Base-by-base conservation (phyloP, 2,329 filamentous ascomycete genomes). In the Diaporthe longicolla region DNA sequence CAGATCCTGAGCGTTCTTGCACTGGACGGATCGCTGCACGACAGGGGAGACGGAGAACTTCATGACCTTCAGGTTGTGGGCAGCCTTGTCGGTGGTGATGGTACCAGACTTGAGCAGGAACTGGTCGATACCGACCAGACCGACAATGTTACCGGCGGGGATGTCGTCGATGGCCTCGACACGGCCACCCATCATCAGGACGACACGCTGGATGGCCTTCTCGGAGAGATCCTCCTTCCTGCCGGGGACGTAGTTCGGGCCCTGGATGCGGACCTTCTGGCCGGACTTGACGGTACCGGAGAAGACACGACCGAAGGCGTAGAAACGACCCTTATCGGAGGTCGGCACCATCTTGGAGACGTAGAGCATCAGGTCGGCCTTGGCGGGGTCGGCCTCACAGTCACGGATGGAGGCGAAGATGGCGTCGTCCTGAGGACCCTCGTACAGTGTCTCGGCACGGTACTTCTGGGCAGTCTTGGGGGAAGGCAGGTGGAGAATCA, bases 21-120 rank as follows among this genome's bases (percentile, higher is more conserved):
- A 96, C 89, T 98, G 95, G 83, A 99, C 97, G 87, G 97, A 98
- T 81, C 96, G 96, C 89, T 94, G 96, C 79, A 99, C 97, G 88
- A 99, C 97, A 82, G 97, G 97, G 76, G 97, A 98, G 85, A 99
- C 97, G 84, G 97, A 99, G 94, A 99, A 99, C 91, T 98, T 98
- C 97, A 99, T 99, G 89, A 99, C 97, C 93, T 98, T 98, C 83
- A 99, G 89, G 93, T 99, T 99, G 93, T 99, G 97, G 85, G 97
- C 96, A 79, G 95, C 97, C 80, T 99, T 97, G 84, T 91, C 93
- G 85, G 96, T 98, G 88, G 95, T 98, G 82, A 99, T 94, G 83
- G 97, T 99, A 93, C 97, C 97, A 85, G 97, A 98, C 93, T 99
- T 99, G 90, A 99, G 95, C 91, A 99, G 91, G 94, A 98, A 99